Conservation (phyloP, 2,329 filamentous ascomycete species). For the Trichoderma aggressivum region DNA sequence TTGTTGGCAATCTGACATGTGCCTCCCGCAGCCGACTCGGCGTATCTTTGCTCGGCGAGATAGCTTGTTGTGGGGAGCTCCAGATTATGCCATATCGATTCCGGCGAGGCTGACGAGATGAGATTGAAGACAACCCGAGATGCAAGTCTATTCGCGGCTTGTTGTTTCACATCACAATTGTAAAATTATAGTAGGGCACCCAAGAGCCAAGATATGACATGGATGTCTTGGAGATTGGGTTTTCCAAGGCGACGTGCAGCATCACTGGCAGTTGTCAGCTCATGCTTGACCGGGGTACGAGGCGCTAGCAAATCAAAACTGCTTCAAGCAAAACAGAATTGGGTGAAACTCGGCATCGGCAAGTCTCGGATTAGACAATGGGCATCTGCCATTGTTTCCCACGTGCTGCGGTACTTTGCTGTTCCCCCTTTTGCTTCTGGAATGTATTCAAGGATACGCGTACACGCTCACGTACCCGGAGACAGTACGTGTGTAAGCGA, state of each 20-base stretch:
- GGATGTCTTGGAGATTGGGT: neutral
- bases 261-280: neutral
- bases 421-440: neutral
- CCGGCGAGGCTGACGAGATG: neutral
- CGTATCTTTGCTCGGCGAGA: neutral
- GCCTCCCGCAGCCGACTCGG: neutral
- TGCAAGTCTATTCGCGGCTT: neutral
- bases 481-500: neutral
- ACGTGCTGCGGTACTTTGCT: neutral
- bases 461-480: neutral
- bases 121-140: neutral
- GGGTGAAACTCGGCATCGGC: neutral
- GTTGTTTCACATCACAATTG: neutral
- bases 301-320: neutral
- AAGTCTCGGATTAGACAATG: neutral
- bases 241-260: neutral
- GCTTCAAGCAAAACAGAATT: neutral
- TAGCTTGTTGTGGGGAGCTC: neutral
- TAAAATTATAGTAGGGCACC: neutral
- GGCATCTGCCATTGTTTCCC: neutral
- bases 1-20: neutral
- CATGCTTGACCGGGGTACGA: neutral
- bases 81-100: neutral
- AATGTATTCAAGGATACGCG: neutral
- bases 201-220: neutral